phyloP scores from a whole-genome alignment of 2,329 filamentous ascomycete species.

The Pyricularia sp. region DNA sequence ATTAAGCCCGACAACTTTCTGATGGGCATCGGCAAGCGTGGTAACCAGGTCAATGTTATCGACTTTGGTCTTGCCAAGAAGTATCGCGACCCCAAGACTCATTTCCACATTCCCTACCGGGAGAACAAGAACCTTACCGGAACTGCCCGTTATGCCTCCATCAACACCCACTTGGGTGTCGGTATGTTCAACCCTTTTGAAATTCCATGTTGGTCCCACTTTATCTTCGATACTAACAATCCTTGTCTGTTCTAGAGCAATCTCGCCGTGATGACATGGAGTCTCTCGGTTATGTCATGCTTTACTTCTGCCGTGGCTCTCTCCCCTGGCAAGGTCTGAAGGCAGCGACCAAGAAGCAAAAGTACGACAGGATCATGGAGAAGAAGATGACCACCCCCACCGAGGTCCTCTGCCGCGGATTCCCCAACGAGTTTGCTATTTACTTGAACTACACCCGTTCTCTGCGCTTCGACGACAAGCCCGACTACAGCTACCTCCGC shows the following conservation, averaged over 20 bases:
- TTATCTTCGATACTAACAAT: background rate
- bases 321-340: conserved; percentile 98
- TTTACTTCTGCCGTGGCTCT: conserved; percentile 98
- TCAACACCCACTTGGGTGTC: conserved; percentile 97
- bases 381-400: conserved; percentile 99
- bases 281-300: conserved; percentile 97
- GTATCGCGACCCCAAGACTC: conserved; percentile 98
- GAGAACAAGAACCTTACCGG: conserved; percentile 99
- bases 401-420: conserved; percentile 96
- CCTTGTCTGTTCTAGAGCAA: conserved; percentile 54
- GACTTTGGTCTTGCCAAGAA: conserved; percentile 99
- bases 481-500: conserved; percentile 97
- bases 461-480: conserved; percentile 98
- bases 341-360: conserved; percentile 99
- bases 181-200: conserved; percentile 41
- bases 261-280: conserved; percentile 99
- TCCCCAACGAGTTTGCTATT: conserved; percentile 99
- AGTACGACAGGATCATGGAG: conserved; percentile 99
- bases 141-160: conserved; percentile 95
- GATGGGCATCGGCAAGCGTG: conserved; percentile 98
- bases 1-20: conserved; percentile 99
- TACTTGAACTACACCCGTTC: conserved; percentile 99
- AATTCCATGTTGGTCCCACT: background rate
- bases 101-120: conserved; percentile 98
- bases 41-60: conserved; percentile 98